Evolutionary conservation across 2,329 filamentous ascomycete species (phyloP).

Genomic region (Sporothrix brasiliensis): DNA sequence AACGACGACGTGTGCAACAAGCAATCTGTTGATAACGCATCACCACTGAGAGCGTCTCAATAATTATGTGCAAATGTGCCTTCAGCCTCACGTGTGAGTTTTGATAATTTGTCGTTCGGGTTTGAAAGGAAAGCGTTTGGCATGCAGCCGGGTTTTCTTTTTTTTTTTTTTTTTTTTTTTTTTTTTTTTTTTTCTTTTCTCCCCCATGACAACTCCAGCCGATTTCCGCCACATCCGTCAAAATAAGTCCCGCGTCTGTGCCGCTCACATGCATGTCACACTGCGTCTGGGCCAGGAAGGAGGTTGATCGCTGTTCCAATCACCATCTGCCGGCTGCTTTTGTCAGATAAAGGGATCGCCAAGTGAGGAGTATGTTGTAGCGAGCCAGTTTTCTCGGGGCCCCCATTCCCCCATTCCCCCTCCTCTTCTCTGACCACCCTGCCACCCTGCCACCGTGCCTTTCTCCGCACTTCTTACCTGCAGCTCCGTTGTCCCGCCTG

Average conservation of each 20-base stretch:
- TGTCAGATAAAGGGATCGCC: not conserved
- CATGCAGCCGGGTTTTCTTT: not conserved
- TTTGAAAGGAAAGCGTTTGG: too few species aligned
- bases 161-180: not conserved
- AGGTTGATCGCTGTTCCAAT: not conserved
- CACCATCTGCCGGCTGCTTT: constrained; percentile 15
- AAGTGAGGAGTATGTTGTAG: constrained; percentile 23
- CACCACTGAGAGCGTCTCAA: too few species aligned
- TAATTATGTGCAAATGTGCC: too few species aligned
- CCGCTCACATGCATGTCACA: constrained; percentile 13
- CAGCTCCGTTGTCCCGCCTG: too few species aligned
- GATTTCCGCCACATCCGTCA: not conserved
- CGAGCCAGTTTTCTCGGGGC: constrained; percentile 15
- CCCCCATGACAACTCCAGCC: not conserved
- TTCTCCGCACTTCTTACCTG: not conserved
- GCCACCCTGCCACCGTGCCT: too few species aligned
- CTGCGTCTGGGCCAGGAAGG: not conserved
- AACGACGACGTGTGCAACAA: not conserved
- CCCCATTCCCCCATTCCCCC: not conserved
- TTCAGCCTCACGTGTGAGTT: too few species aligned
- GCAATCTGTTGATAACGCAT: too few species aligned
- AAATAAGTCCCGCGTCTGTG: constrained; percentile 5
- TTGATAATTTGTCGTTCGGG: too few species aligned
- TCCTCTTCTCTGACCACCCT: too few species aligned
- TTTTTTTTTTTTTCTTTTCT: not conserved